Conservation (phyloP, 306 rosid genomes). For the Hylodesmum podocarpum region DNA sequence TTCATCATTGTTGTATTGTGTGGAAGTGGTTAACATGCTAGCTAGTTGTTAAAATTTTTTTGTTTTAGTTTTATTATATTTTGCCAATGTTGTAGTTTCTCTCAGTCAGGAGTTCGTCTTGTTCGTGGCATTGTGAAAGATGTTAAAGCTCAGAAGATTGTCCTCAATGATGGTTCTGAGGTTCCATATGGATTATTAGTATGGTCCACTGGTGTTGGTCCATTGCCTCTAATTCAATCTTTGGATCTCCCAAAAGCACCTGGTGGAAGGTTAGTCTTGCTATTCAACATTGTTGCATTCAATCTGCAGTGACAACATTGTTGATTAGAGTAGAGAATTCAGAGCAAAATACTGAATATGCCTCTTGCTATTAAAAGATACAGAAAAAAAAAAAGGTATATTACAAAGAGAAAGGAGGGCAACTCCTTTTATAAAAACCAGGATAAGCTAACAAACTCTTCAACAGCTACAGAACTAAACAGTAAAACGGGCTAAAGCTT, state of each 20-base stretch:
- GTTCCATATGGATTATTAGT: conserved; percentile 85
- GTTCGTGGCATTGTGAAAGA: conserved; percentile 79
- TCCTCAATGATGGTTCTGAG: conserved; percentile 77
- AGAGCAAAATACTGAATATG: too few species aligned
- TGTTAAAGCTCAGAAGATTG: conserved; percentile 59
- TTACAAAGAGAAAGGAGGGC: too few species aligned
- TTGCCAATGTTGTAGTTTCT: conserved; percentile 27
- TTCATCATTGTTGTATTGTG: background rate
- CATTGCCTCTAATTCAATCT: conserved; percentile 62
- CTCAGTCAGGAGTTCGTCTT: conserved; percentile 90
- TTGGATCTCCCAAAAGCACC: conserved; percentile 73
- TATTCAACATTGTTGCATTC: background rate
- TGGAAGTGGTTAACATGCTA: background rate
- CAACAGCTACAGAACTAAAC: too few species aligned
- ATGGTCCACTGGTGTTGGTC: conserved; percentile 94
- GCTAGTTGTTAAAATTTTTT: background rate
- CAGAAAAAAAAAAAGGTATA: too few species aligned
- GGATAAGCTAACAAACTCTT: too few species aligned
- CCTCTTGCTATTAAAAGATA: too few species aligned
- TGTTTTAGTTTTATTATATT: background rate
- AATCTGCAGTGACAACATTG: background rate
- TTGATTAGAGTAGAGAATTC: too few species aligned
- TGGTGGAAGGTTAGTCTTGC: conserved; percentile 64
- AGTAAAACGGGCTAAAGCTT: too few species aligned
- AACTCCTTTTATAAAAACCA: too few species aligned